These are phyloP conservation scores for Astrothelium macrocarpum DNA, from an alignment of 495 filamentous ascomycete species.

Conservation along the genomic window DNA sequence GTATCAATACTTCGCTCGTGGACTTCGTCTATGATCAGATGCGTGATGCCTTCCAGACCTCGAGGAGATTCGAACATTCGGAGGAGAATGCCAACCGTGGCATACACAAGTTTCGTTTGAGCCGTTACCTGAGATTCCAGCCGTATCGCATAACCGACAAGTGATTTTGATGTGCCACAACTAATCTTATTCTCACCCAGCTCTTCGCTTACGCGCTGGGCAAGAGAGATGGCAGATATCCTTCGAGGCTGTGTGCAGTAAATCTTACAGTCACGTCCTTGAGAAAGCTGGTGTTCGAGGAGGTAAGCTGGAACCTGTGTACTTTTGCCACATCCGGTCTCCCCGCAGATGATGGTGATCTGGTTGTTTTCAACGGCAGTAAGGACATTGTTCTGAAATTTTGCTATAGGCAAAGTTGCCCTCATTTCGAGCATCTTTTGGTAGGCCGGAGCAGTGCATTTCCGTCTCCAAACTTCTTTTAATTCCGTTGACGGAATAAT, in stretches of 20 bases:
- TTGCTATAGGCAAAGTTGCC: slow-evolving; percentile 79
- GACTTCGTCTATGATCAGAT: slow-evolving; percentile 89
- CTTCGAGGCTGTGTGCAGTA: slow-evolving; percentile 94
- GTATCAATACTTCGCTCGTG: slow-evolving; percentile 91
- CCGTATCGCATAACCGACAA: slow-evolving; percentile 89
- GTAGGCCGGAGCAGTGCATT: slow-evolving; percentile 49
- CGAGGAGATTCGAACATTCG: slow-evolving; percentile 88
- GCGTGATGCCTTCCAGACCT: slow-evolving; percentile 77
- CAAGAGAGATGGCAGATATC: slow-evolving; percentile 91
- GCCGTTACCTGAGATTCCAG: slow-evolving; percentile 76
- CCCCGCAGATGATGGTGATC: slow-evolving; percentile 83
- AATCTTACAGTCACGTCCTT: slow-evolving; percentile 75
- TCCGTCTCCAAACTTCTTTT: slow-evolving; percentile 60
- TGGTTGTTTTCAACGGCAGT: slow-evolving; percentile 62
- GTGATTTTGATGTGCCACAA: slow-evolving; percentile 67
- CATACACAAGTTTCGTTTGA: slow-evolving; percentile 77
- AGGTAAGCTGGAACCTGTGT: slow-evolving; percentile 92
- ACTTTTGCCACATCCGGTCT: slow-evolving; percentile 95
- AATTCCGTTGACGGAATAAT: slow-evolving; percentile 35
- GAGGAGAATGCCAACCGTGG: slow-evolving; percentile 82
- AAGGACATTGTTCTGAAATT: slow-evolving; percentile 67
- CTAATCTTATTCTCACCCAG: slow-evolving; percentile 76
- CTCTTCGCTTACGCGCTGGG: slow-evolving; percentile 85
- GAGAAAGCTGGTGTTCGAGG: slow-evolving; percentile 73
- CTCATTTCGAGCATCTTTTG: slow-evolving; percentile 52